Conservation (phyloP, 345 rosid genomes). For the Eucalyptus erythrocorys region DNA sequence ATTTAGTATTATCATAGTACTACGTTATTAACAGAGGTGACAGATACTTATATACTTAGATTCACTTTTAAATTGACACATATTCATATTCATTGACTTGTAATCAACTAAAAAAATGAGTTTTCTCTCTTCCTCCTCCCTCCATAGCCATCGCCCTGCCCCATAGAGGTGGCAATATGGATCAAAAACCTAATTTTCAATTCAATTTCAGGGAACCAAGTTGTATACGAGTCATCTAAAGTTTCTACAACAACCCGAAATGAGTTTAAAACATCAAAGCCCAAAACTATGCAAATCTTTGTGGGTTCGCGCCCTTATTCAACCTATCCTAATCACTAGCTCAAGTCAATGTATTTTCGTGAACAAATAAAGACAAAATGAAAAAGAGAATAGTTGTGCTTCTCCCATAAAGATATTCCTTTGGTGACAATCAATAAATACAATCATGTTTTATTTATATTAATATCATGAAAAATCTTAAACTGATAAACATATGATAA, state of each 20-base stretch:
- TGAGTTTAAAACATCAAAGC: neutral
- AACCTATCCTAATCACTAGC: neutral
- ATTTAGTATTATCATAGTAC: neutral
- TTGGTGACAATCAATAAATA: neutral
- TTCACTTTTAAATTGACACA: neutral
- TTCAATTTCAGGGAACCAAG: neutral
- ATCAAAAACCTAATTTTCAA: neutral
- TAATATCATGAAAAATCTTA: too few relatives aligned
- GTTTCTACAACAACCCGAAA: neutral
- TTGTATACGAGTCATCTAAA: neutral
- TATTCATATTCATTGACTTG: neutral
- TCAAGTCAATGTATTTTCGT: neutral
- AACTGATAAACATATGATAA: too few relatives aligned
- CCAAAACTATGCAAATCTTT: neutral
- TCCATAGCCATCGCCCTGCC: fast-evolving
- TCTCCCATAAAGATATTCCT: too few relatives aligned
- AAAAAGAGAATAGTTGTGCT: too few relatives aligned
- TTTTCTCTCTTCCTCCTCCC: neutral
- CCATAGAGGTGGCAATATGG: neutral
- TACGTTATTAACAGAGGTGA: neutral
- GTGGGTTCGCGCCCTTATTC: neutral
- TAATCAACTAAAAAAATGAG: neutral
- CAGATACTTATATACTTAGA: neutral
- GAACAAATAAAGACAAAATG: too few relatives aligned
- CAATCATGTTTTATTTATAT: neutral